Base-by-base conservation (phyloP, 495 filamentous ascomycete genomes). In the Parmelia sp. region DNA sequence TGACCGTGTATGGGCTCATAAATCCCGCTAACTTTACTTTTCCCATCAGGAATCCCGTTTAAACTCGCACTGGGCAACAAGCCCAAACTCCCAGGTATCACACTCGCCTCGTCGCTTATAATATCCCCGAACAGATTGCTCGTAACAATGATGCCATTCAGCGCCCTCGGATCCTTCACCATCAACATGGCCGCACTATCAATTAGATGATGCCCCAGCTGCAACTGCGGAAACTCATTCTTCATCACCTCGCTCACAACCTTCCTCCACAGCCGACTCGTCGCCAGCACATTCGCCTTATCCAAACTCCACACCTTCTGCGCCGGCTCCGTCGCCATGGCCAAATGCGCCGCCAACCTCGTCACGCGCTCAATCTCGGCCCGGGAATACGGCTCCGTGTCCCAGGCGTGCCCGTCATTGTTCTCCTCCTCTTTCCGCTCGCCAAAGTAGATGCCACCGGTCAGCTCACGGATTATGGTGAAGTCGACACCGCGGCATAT, bases 81-180 rank as follows among this genome's bases (percentile, higher is more conserved):
- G 7, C 94, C 94, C 71, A 98, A 84, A 63, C 86, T 91, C 3
- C 94, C 94, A 11, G 93, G 91, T 58, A 98, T 97, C 36, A 96
- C 94, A 73, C 89, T 93, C 11, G 94, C 93, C 83, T 98, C 94
- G 72, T 98, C 94, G 71, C 82, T 88, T 71, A 98, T 92, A 73
- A 98, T 98, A 75, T 98, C 94, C 65, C 94, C 94, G 73, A 96
- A 96, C 66, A 98, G 72, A 75, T 98, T 97, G 78, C 89, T 93
- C 10, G 92, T 96, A 44, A 98, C 86, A 51, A 98, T 83, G 27
- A 98, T 86, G 58, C 94, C 94, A 74, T 97, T 97, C 57, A 98
- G 80, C 59, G 89, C 85, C 29, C 90, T 80, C 29, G 94, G 94
- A 73, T 92, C 90, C 86, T 96, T 96, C 60, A 98, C 84, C 90